Evolutionary conservation across 495 filamentous ascomycete genomes (phyloP).

Genomic region (Rhypophila decipiens): DNA sequence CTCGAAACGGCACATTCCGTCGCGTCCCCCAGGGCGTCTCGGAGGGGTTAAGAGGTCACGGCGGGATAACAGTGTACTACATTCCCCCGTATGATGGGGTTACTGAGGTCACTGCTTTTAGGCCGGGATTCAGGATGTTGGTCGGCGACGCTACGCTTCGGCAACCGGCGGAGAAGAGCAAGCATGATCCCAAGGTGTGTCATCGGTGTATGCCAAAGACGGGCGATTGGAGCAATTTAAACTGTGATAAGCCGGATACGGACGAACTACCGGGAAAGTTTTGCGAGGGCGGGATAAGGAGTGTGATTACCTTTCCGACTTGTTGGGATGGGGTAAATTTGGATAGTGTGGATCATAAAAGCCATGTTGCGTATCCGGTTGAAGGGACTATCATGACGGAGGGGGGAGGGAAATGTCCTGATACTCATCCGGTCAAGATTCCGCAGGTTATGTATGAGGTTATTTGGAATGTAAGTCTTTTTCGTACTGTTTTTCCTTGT

Average conservation of each 20-base stretch:
- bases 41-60: conserved; percentile 1
- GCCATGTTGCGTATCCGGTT: conserved; percentile 3
- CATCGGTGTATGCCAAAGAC: conserved; percentile 12
- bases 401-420: conserved; percentile 8
- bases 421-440: conserved; percentile 11
- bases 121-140: conserved; percentile 6
- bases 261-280: conserved; percentile 7
- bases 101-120: conserved; percentile 8
- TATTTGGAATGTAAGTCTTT: conserved; percentile 13
- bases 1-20: background rate
- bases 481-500: background rate
- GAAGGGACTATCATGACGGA: conserved; percentile 3
- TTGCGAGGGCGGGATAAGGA: conserved; percentile 10
- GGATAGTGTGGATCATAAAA: conserved; percentile 31
- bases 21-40: conserved; percentile 5
- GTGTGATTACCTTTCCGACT: conserved; percentile 55
- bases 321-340: conserved; percentile 64
- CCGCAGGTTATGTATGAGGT: conserved; percentile 20
- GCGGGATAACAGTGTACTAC: conserved; percentile 9
- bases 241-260: conserved; percentile 8
- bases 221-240: conserved; percentile 7
- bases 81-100: conserved; percentile 1
- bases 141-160: conserved; percentile 10
- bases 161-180: background rate
- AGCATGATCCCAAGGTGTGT: conserved; percentile 9